phyloP scores from a whole-genome alignment of 257 asterid species.

The Mentha longifolia region DNA sequence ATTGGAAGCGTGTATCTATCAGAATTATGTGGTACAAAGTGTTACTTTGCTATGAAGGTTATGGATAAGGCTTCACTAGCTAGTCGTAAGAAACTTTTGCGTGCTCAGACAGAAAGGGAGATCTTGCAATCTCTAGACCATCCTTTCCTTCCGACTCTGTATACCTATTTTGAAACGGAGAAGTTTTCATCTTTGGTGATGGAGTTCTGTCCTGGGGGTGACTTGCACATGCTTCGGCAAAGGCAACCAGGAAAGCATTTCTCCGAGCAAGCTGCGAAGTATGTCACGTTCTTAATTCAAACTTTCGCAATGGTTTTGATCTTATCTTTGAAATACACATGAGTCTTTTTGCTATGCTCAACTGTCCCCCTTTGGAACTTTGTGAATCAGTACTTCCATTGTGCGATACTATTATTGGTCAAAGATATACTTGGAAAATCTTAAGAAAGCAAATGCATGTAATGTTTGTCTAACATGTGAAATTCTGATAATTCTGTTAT shows the following conservation, averaged over 20 bases:
- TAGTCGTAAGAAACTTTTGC: constrained; percentile 63
- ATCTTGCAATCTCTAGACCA: constrained; percentile 70
- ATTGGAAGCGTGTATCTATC: constrained; percentile 75
- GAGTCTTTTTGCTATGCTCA: background rate
- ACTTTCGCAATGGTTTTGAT: constrained; percentile 1
- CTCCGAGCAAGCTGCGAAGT: constrained; percentile 77
- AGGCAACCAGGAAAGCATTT: constrained; percentile 74
- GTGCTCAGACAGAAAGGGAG: constrained; percentile 75
- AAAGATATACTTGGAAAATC: constrained; percentile 2
- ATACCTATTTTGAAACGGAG: constrained; percentile 68
- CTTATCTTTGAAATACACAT: constrained; percentile 1
- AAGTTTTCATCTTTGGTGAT: constrained; percentile 74
- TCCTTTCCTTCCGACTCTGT: constrained; percentile 67
- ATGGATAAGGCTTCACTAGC: constrained; percentile 75
- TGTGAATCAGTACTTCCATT: background rate
- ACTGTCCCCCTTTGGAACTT: background rate
- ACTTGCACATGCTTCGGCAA: constrained; percentile 69
- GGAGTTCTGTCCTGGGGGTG: constrained; percentile 88
- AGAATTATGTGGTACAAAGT: constrained; percentile 68
- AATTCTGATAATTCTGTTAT: background rate
- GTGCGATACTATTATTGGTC: constrained; percentile 11
- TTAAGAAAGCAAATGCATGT: background rate
- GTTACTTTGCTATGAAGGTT: constrained; percentile 74
- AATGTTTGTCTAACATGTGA: background rate
- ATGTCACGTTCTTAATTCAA: constrained; percentile 37